Evolutionary conservation across 2,329 filamentous ascomycete species (phyloP), one percentile per base, ranked within the genome.

Genomic region (Epichloe aotearoae): DNA sequence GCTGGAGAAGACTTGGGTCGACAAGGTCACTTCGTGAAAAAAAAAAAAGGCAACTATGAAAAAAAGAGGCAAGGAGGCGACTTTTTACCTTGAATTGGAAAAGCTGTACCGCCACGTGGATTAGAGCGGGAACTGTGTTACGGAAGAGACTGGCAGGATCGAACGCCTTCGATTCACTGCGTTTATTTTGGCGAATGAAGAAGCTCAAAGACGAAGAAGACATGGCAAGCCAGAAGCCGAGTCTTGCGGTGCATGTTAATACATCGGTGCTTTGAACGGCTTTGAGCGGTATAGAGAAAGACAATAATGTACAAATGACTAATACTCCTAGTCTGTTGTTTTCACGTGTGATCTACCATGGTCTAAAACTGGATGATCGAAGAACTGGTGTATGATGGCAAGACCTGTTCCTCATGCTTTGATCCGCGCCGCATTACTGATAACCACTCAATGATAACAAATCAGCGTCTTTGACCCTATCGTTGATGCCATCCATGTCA

Each of bases 1-100:
- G 71, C 68, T 96, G 69, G 91, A 96, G 78, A 84, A 81, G 69
- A 76, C 75, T 26, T 97, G 94, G 80, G 88, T 96, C 37, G 84
- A 94, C 64, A 88, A 83, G 71, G 82, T 94, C 51, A 77, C 87
- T 52, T 54, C 55, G 44, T 38, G 42, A 45, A 8, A n/a, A 15
- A 45, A 33, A 42, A 45, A 8, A 23, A 15, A 12, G 20, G 1
- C 20, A 23, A 23, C 4, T 4, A 23, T 23, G 20, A 33, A 42
- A 45, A 10, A 23, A 23, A 15, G 5, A 26, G 10, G 10, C 30
- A 30, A 30, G 30, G 3, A 11, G 30, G 10, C 30, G 30, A 11
- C 8, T 30, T 30, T 30, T 30, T 4, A 4, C 8, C 10, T 30
- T 11, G 36, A n/a, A 38, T 2, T 38, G 15, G 36, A n/a, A 38